Evolutionary conservation across 257 asterid species (phyloP).

Genomic region (Echites panduratus): DNA sequence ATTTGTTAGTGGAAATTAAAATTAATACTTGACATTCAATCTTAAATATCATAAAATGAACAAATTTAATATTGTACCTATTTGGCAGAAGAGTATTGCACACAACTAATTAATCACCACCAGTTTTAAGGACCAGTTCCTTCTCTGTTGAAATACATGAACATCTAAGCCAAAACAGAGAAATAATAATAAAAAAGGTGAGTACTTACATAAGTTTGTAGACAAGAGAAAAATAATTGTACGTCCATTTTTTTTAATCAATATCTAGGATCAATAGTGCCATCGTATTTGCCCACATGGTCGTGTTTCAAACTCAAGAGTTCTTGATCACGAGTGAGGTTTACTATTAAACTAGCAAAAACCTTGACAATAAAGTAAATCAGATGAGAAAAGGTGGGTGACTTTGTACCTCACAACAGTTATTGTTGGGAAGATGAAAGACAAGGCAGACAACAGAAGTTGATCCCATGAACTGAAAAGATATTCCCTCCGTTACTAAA

Average conservation of each 20-base stretch:
- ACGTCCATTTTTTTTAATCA: no score
- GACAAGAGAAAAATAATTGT: background rate
- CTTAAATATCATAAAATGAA: no score
- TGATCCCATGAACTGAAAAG: conserved; percentile 96
- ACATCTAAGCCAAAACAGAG: conserved; percentile 48
- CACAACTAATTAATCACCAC: background rate
- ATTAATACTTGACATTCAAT: no score
- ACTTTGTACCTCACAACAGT: conserved; percentile 65
- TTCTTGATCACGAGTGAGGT: no score
- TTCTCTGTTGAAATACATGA: conserved; percentile 57
- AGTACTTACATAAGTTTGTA: background rate
- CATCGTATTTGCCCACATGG: no score
- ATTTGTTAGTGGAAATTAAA: no score
- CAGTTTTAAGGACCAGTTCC: conserved; percentile 1
- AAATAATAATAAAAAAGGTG: background rate
- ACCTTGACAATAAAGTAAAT: no score
- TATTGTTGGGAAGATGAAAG: conserved; percentile 86
- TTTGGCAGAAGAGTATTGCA: background rate
- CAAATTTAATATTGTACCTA: background rate
- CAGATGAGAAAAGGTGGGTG: background rate
- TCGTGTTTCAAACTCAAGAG: no score
- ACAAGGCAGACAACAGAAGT: conserved; percentile 86
- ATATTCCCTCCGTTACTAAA: no score
- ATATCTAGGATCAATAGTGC: no score
- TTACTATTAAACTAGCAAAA: no score